Conservation (phyloP, 176 grass and related monocot genomes). For the Rhynchospora pubera region DNA sequence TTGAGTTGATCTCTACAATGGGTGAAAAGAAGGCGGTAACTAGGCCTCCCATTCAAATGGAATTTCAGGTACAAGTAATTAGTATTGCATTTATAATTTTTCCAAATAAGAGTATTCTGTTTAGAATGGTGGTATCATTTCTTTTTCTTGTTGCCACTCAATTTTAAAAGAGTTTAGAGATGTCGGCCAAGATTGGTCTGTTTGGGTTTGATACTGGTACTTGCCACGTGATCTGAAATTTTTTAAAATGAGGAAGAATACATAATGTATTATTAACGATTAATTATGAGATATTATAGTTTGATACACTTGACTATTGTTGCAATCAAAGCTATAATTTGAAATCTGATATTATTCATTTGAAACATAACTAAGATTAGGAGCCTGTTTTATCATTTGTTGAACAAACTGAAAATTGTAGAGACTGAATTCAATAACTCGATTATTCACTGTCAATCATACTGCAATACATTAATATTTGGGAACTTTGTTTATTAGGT, state of each 20-base stretch:
- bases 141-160: not conserved
- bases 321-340: not conserved
- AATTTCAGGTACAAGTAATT: conserved; percentile 69
- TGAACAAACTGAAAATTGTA: not conserved
- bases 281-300: not conserved
- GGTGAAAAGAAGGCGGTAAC: conserved; percentile 94
- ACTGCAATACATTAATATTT: not conserved
- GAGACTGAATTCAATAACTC: no score
- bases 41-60: conserved; percentile 96
- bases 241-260: not conserved
- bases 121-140: not conserved
- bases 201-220: not conserved
- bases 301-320: not conserved
- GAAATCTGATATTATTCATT: not conserved
- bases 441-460: no score
- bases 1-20: conserved; percentile 99
- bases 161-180: not conserved
- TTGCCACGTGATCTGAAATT: not conserved
- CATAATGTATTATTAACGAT: not conserved
- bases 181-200: not conserved
- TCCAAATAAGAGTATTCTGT: not conserved
- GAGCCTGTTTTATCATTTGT: not conserved
- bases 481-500: not conserved
- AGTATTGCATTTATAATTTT: not conserved
- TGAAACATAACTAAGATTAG: not conserved